phyloP scores from a whole-genome alignment of 1,284 basidiomycete species.

The Ganoderma meredithae region DNA sequence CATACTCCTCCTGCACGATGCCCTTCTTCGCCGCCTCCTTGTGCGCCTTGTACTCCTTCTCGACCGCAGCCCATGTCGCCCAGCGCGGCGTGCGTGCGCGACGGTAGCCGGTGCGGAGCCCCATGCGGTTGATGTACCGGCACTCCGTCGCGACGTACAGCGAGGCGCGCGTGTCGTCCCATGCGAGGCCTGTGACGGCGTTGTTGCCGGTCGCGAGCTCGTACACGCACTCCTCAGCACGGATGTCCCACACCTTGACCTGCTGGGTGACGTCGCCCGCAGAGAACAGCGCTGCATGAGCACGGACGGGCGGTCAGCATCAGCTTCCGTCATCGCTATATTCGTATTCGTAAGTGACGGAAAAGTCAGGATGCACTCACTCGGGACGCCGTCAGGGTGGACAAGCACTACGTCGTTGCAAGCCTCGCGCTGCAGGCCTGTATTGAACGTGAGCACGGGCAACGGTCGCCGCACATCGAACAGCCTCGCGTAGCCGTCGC shows the following conservation, averaged over 20 bases:
- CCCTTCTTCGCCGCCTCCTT: conserved; percentile 13
- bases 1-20: conserved; percentile 14
- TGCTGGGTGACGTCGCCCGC: conserved; percentile 40
- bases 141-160: conserved; percentile 48
- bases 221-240: conserved; percentile 44
- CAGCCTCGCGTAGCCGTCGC: conserved; percentile 49
- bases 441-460: conserved; percentile 38
- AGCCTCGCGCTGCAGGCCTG: conserved; percentile 23
- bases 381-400: conserved; percentile 39
- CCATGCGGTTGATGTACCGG: conserved; percentile 42
- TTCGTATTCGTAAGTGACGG: neutral
- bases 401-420: conserved; percentile 34
- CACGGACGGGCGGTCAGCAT: neutral
- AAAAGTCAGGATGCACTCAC: conserved; percentile 30
- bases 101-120: conserved; percentile 44
- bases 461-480: conserved; percentile 46
- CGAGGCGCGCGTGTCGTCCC: conserved; percentile 41
- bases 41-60: conserved; percentile 24
- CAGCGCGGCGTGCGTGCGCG: conserved; percentile 29
- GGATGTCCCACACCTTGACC: conserved; percentile 49
- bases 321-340: neutral
- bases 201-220: conserved; percentile 53
- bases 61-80: conserved; percentile 30
- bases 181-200: conserved; percentile 42
- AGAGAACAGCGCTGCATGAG: conserved; percentile 41